These are phyloP conservation scores for Umbelopsis isabellina DNA, from an alignment of 192 early-diverging fungal genomes.

Conservation along the genomic window DNA sequence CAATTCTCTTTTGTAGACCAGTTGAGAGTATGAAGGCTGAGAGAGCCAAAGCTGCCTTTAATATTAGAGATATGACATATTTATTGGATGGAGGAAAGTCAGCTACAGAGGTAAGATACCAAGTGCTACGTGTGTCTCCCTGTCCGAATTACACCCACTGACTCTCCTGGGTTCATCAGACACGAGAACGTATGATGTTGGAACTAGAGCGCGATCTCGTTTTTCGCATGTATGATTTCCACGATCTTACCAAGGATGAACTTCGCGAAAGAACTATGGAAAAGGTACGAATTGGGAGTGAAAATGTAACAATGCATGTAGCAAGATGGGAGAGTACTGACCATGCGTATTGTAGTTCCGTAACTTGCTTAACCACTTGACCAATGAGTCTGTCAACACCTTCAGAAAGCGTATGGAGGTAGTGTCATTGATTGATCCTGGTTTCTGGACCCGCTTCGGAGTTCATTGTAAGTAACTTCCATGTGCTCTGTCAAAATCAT, in stretches of 20 bases:
- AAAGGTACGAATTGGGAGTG: constrained; percentile 54
- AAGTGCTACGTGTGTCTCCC: background rate
- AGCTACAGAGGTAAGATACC: constrained; percentile 46
- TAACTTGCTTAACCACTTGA: constrained; percentile 70
- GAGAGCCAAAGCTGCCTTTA: constrained; percentile 74
- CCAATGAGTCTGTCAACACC: constrained; percentile 67
- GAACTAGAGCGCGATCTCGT: constrained; percentile 85
- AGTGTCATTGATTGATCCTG: constrained; percentile 81
- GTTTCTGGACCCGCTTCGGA: constrained; percentile 89
- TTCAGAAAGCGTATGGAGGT: constrained; percentile 82
- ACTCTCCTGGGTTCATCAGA: constrained; percentile 26
- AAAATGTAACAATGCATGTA: background rate
- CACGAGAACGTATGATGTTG: constrained; percentile 82
- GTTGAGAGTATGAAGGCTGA: constrained; percentile 65
- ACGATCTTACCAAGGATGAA: constrained; percentile 75
- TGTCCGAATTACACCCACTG: background rate
- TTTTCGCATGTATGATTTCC: constrained; percentile 79
- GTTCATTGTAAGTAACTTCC: constrained; percentile 66
- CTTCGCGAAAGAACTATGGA: constrained; percentile 85
- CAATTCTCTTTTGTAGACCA: constrained; percentile 20
- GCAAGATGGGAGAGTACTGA: background rate
- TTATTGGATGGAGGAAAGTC: constrained; percentile 81
- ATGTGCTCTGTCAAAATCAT: background rate
- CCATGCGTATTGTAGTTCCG: constrained; percentile 45
- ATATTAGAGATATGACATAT: constrained; percentile 78